These are phyloP conservation scores for Mycena rosella DNA, from an alignment of 768 basidiomycete genomes.

Conservation along the genomic window DNA sequence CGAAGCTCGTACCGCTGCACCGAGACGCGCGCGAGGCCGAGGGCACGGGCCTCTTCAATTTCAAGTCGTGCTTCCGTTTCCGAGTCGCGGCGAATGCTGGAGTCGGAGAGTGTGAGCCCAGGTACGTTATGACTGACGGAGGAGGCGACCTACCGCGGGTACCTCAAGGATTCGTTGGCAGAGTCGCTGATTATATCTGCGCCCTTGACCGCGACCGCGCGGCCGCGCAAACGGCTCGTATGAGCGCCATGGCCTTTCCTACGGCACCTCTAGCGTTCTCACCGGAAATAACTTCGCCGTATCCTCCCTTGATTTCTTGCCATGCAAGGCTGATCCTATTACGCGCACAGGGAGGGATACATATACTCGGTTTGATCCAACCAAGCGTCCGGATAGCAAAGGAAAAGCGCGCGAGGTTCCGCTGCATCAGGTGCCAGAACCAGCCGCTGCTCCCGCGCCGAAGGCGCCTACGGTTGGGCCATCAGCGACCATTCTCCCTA, in stretches of 20 bases:
- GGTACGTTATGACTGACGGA: slow-evolving; percentile 1
- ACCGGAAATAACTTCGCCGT: slow-evolving; percentile 13
- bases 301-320: not conserved
- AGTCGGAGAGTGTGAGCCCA: too few species aligned
- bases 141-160: not conserved
- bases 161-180: not conserved
- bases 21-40: too few species aligned
- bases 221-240: not conserved
- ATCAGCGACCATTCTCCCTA: too few species aligned
- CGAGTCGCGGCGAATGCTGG: too few species aligned
- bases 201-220: not conserved
- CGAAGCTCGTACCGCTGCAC: too few species aligned
- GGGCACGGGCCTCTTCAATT: too few species aligned
- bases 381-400: not conserved
- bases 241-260: not conserved
- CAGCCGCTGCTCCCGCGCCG: not conserved
- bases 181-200: slow-evolving; percentile 11
- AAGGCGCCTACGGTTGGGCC: not conserved
- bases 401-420: not conserved
- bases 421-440: not conserved
- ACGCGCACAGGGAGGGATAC: slow-evolving; percentile 17
- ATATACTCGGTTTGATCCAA: not conserved
- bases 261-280: not conserved
- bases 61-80: too few species aligned
- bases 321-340: slow-evolving; percentile 3